A percentile compares a stretch with the other conserved stretches of the same genome.
Conservation (phyloP, 73 alveolate species). For the Paramecium octaurelia region DNA sequence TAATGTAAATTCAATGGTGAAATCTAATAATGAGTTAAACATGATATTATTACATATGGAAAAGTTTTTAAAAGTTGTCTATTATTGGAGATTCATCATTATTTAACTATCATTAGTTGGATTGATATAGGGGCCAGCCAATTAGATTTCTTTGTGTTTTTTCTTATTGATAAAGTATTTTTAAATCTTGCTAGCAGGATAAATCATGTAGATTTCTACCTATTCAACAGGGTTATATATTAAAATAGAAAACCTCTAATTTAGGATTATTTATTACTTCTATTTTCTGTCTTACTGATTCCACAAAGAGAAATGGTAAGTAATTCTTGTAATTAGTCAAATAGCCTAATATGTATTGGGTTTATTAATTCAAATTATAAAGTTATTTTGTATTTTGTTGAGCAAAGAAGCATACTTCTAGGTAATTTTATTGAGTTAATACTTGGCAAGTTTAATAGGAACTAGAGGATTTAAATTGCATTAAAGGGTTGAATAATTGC, state of each 20-base stretch:
- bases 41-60: background rate
- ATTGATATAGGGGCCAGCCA: background rate
- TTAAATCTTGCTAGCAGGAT: background rate
- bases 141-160: background rate
- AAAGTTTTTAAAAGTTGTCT: background rate
- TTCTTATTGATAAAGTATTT: background rate
- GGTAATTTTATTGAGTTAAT: background rate
- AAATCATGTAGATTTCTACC: background rate
- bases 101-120: background rate
- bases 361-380: background rate
- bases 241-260: background rate
- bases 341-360: background rate
- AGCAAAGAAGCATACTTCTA: background rate
- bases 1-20: background rate
- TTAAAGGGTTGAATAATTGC: background rate
- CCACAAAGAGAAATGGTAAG: background rate
- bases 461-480: background rate
- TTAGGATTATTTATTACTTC: background rate
- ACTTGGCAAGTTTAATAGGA: background rate
- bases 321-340: background rate
- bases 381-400: background rate
- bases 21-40: background rate
- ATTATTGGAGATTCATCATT: background rate
- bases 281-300: background rate
- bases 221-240: background rate